Evolutionary conservation across 1,284 basidiomycete genomes (phyloP).

Genomic region (Cryptococcus deneoformans): DNA sequence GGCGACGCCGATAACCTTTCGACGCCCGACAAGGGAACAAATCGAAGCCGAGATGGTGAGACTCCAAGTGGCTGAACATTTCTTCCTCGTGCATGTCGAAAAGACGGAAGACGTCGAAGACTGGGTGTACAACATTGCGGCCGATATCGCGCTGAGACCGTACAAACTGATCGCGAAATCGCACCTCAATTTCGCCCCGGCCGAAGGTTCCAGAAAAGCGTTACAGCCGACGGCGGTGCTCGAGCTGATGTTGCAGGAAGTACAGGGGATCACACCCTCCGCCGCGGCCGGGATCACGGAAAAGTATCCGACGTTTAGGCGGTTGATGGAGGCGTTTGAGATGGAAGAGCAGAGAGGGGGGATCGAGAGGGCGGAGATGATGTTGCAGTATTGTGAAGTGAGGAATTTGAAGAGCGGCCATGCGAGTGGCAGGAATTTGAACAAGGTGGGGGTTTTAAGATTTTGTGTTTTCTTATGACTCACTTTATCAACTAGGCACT

Average conservation of each 20-base stretch:
- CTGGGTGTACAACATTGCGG: constrained; percentile 47
- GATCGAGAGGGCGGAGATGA: constrained; percentile 18
- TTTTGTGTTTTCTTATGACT: constrained; percentile 4
- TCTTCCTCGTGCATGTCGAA: constrained; percentile 45
- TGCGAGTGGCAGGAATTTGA: constrained; percentile 30
- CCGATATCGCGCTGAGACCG: constrained; percentile 47
- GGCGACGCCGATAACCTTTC: too few relatives aligned
- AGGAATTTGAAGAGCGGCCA: not conserved
- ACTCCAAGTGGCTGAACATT: constrained; percentile 37
- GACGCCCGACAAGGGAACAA: constrained; percentile 25
- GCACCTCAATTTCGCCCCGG: constrained; percentile 45
- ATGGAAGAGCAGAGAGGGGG: constrained; percentile 25
- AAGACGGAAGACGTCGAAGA: constrained; percentile 47
- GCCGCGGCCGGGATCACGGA: constrained; percentile 37
- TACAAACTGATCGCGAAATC: constrained; percentile 46
- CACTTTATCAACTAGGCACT: constrained; percentile 18
- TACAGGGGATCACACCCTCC: constrained; percentile 43
- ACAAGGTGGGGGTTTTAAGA: constrained; percentile 20
- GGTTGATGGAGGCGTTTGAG: constrained; percentile 45
- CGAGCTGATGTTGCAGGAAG: constrained; percentile 47
- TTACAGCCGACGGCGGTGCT: constrained; percentile 27
- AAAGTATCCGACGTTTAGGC: constrained; percentile 32
- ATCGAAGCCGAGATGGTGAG: constrained; percentile 43
- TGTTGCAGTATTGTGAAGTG: constrained; percentile 41
- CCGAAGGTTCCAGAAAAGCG: constrained; percentile 30